Base-by-base conservation (phyloP, 2,329 filamentous ascomycete species). In the Epichloe scottii region DNA sequence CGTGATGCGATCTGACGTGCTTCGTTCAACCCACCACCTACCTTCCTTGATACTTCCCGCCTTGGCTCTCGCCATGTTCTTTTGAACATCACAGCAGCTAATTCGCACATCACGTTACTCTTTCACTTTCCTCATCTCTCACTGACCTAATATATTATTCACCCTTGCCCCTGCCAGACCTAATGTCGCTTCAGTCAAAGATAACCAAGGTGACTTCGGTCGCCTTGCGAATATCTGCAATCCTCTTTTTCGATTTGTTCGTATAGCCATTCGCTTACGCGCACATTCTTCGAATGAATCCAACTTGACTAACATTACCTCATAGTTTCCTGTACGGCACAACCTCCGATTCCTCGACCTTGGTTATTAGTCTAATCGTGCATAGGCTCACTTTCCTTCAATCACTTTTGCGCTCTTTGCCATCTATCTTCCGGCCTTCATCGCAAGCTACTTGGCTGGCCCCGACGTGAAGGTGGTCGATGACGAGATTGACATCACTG, bases 391-490 rank as follows among this genome's bases (percentile, higher is more conserved):
- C 56, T 65, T 71, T 53, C 63, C 74, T 54, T 81, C 81, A 33
- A 58, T 78, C 38, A 70, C 81, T 3, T 80, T 81, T 51, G 74
- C 83, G 0, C 68, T 85, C 2, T 81, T 85, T 54, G 81, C 78
- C 23, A 66, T 88, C 52, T 88, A 87, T 58, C 62, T 83, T 0
- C 75, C 82, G 0, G 72, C 81, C 0, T 87, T 85, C 65, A 63
- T 85, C 48, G 68, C 72, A 12, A 79, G 75, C 57, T 81, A 78
- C 61, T 65, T 77, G 26, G 72, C 72, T 15, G 77, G 79, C 51
- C 71, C 79, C 6, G 70, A 76, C 53, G 77, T 81, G 59, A 71
- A 78, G 46, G 61, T 85, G 5, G 66, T 84, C 23, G 77, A 79
- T 53, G 79, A 84, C 56, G 70, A 83, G 55, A 68, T 84, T 21